These are phyloP conservation scores for Volvox africanus DNA, from an alignment of 139 green algal species.

Conservation along the genomic window DNA sequence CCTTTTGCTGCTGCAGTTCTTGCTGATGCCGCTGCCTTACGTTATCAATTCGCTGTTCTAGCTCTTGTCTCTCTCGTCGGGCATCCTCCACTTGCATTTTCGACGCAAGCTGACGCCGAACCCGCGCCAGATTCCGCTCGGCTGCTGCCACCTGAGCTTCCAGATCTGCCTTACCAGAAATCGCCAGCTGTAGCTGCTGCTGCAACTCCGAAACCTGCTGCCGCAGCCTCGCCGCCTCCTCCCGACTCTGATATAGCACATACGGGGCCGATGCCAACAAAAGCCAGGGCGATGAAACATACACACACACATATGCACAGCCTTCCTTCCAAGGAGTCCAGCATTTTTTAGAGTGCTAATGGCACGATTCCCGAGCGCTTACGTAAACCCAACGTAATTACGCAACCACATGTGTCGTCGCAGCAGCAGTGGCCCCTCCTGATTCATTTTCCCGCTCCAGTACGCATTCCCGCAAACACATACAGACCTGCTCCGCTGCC, in stretches of 20 bases:
- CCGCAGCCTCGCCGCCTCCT: background rate
- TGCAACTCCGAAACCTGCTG: background rate
- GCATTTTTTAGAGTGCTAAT: background rate
- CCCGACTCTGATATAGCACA: background rate
- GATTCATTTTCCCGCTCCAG: too few species aligned
- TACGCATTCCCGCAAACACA: background rate
- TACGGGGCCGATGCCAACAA: background rate
- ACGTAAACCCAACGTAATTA: background rate
- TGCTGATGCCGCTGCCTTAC: background rate
- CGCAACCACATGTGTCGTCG: too few species aligned
- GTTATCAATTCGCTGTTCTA: background rate
- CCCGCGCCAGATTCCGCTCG: background rate
- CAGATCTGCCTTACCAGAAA: background rate
- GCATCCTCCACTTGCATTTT: background rate
- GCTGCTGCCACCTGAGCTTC: background rate
- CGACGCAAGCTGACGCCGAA: background rate
- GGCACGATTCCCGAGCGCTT: background rate
- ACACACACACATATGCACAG: background rate
- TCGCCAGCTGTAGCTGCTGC: background rate
- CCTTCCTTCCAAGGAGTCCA: background rate
- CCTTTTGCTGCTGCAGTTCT: background rate
- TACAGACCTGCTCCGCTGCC: background rate
- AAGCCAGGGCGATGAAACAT: background rate
- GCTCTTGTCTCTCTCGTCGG: background rate
- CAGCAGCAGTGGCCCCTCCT: too few species aligned